Evolutionary conservation across 163 green algal genomes (phyloP).

Genomic region (Chlamydomonas reinhardtii): DNA sequence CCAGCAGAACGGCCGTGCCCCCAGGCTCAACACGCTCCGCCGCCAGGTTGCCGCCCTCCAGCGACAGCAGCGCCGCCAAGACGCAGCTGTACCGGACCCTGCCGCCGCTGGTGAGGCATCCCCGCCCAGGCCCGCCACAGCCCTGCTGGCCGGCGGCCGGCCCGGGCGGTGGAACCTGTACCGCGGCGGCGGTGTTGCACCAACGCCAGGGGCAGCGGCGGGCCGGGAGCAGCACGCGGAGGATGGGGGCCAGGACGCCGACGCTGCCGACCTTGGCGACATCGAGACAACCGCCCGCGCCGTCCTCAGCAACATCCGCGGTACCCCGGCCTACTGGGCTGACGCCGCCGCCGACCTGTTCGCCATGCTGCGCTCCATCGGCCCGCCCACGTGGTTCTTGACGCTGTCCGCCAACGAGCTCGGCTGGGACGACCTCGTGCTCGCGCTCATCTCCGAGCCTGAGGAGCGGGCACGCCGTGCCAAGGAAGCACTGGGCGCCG

Average conservation of each 20-base stretch:
- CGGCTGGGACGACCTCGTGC: neutral
- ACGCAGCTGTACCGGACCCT: neutral
- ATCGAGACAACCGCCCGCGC: neutral
- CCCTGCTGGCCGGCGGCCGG: neutral
- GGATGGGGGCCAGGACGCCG: no score
- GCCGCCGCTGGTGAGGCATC: neutral
- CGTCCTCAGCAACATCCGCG: neutral
- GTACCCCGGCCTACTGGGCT: neutral
- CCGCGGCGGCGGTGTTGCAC: neutral
- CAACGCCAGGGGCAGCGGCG: neutral
- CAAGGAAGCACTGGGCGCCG: no score
- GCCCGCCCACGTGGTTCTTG: neutral
- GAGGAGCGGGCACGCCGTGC: no score
- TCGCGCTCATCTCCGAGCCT: neutral
- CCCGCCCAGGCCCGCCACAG: neutral
- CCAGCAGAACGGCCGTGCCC: neutral
- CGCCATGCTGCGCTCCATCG: neutral
- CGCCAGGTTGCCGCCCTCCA: neutral
- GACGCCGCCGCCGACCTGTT: neutral
- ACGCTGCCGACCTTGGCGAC: neutral
- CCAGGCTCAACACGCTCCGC: neutral
- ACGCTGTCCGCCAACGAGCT: constrained; percentile 6
- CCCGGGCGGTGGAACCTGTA: neutral
- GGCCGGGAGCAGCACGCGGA: no score
- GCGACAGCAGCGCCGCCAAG: neutral